Percentiles rank a stretch among this genome's conserved stretches.
Conservation (phyloP, 306 rosid species). For the Begonia peltatifolia region DNA sequence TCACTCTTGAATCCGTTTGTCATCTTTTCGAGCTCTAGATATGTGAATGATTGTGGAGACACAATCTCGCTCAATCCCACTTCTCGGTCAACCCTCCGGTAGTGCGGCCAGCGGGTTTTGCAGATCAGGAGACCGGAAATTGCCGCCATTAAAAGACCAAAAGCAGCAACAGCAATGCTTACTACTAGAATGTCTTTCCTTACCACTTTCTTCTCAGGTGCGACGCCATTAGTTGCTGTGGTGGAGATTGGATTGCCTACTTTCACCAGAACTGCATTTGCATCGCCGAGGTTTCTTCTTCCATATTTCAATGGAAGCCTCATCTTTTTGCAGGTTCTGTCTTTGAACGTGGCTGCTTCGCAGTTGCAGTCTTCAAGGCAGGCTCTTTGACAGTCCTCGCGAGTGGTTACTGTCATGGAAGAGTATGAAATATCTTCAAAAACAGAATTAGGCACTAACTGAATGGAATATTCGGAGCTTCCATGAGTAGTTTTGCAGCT, state of each 20-base stretch:
- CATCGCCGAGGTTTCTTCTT: neutral
- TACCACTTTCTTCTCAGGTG: neutral
- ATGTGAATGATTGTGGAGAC: conserved; percentile 6
- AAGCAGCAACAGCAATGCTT: neutral
- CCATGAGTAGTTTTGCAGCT: neutral
- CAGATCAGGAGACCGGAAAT: neutral
- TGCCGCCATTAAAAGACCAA: neutral
- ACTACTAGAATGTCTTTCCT: neutral
- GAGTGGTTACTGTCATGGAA: neutral
- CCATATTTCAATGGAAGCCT: conserved; percentile 18
- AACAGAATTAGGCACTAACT: neutral
- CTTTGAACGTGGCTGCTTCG: conserved; percentile 2
- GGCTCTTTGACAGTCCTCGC: conserved; percentile 7
- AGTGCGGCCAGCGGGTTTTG: neutral
- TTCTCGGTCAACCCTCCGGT: neutral
- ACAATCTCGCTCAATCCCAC: neutral
- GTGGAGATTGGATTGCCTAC: neutral
- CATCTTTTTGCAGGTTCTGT: conserved; percentile 7
- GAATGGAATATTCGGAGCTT: neutral
- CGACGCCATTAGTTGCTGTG: neutral
- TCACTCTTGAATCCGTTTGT: conserved; percentile 16
- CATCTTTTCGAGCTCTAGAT: conserved; percentile 9
- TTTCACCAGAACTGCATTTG: conserved; percentile 10
- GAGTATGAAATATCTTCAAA: conserved; percentile 4
- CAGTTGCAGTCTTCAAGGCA: conserved; percentile 17